Base-by-base conservation (phyloP, 2,329 filamentous ascomycete genomes). In the Xylariaceae sp. region DNA sequence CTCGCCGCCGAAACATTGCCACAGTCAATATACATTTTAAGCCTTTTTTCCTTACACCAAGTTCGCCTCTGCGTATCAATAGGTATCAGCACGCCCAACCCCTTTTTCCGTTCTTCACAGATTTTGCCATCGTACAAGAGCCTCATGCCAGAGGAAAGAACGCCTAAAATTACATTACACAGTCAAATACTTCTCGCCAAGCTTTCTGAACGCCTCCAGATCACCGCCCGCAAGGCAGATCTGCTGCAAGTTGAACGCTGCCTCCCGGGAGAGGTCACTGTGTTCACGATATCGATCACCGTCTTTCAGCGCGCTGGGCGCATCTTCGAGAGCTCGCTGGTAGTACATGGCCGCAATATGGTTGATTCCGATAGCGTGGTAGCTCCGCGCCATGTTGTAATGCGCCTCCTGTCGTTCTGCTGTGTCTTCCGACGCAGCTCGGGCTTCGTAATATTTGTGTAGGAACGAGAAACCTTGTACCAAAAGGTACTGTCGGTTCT, bases 401-500 rank as follows among this genome's bases (percentile, higher is more conserved):
- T 88, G 84, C 6, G 87, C 87, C 66, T 95, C 89, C 60, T 88
- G 85, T 39, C 73, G 67, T 56, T 83, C 63, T 48, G 70, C 66
- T 49, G 65, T 45, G 32, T 51, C 43, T 3, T 53, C 37, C 25
- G 64, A 62, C 7, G 59, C 55, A 3, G 68, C 70, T 21, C 86
- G 75, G 21, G 80, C 62, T 3, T 80, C 73, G 54, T 86, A 84
- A 66, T 94, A 95, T 27, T 80, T 73, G 46, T 84, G 80, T 46
- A 97, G 68, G 58, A 95, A 96, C 0, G 83, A 74, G 40, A 96
- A 76, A 0, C 90, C 93, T 64, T 97, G 91, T 53, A 88, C 75
- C 34, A 96, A 82, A 33, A 90, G 80, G 60, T 88, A 92, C 62
- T 97, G 92, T 2, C 93, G 76, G 62, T 97, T 97, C 38, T 92